Evolutionary conservation across 257 asterid genomes (phyloP).

Genomic region (Petunia secreta): DNA sequence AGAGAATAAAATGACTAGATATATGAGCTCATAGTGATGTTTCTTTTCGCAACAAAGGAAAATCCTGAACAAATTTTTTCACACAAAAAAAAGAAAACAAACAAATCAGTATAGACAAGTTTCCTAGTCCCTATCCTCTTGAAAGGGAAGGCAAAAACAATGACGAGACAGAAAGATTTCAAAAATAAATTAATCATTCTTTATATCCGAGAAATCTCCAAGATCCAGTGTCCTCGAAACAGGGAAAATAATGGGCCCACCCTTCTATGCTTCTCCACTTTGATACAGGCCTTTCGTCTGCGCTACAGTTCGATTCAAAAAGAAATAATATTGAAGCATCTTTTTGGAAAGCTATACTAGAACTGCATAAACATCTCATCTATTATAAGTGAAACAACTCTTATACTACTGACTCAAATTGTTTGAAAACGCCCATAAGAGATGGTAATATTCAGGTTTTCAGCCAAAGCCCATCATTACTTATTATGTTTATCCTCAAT

Average conservation of each 20-base stretch:
- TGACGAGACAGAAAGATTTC: slow-evolving; percentile 1
- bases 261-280: no score
- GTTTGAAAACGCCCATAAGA: no score
- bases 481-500: neutral
- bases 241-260: no score
- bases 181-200: no score
- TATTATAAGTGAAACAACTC: neutral
- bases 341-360: neutral
- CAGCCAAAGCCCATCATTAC: neutral
- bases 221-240: no score
- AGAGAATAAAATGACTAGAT: neutral
- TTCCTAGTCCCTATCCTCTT: neutral
- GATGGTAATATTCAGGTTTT: neutral
- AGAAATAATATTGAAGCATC: neutral
- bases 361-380: neutral
- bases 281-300: no score
- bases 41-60: slow-evolving; percentile 23
- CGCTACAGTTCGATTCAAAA: no score
- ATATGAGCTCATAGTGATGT: neutral
- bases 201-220: no score
- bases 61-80: neutral
- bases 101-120: slow-evolving; percentile 1
- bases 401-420: neutral
- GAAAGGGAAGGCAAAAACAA: neutral
- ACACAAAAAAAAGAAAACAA: slow-evolving; percentile 1